Evolutionary conservation across 2,329 filamentous ascomycete species (phyloP), one percentile per base, ranked within the genome.

Genomic region (Pseudogymnoascus sp.): DNA sequence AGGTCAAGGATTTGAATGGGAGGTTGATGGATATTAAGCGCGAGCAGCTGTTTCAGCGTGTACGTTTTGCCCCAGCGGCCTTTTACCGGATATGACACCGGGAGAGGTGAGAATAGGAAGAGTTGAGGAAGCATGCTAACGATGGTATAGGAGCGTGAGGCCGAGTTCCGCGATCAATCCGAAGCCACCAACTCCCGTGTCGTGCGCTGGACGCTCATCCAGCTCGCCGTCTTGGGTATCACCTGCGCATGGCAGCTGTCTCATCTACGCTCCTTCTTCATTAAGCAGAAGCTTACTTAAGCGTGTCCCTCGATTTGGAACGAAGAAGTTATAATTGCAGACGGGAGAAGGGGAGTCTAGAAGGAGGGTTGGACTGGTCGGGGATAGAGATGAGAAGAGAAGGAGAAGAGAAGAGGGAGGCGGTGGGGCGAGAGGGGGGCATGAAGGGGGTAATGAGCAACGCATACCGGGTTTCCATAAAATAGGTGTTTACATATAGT

Each of bases 251-350:
- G 95, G 95, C 95, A 99, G 77, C 82, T 99, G 56, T 96, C 92
- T 62, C 93, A 99, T 78, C 83, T 99, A 71, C 85, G 95, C 70
- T 89, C 90, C 56, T 99, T 99, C 84, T 99, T 99, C 81, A 99
- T 99, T 82, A 99, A 99, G 84, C 93, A 97, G 81, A 99, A 99
- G 84, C 86, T 99, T 75, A 97, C 95, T 65, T 99, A 85, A 77
- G 44, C 26, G 6, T 29, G 26, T 29, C 26, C 26, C 26, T 8
- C 26, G 26, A 29, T 7, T 29, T 29, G 26, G 7, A 29, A 29
- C 6, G 26, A 29, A 6, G 26, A 29, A 6, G 6, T 29, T 29
- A 29, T 29, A 29, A 29, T 29, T 29, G 26, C 26, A 29, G 26
- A 29, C 24, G 7, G 4, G 10, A 16, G 19, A 40, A 6, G 13